Evolutionary conservation across 2,329 filamentous ascomycete species (phyloP), one percentile per base, ranked within the genome.

Genomic region (Botrytis pseudocinerea): DNA sequence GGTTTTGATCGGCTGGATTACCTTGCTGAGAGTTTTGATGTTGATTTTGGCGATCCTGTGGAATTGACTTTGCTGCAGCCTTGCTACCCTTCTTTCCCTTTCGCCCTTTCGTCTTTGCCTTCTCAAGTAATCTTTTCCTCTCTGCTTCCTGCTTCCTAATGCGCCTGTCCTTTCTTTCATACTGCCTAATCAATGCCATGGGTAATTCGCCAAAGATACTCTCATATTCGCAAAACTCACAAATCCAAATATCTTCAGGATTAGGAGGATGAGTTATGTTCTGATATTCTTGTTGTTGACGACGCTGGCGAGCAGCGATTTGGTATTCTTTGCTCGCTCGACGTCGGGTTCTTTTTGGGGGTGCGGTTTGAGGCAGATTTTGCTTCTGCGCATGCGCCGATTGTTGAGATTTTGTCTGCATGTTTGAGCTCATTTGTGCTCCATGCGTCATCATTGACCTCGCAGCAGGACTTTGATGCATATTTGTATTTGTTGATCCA

Each of bases 171-270:
- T 97, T 98, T 81, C 95, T 93, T 83, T 99, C 96, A 80, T 98
- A 99, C 75, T 94, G 90, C 59, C 93, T 89, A 76, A 98, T 97
- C 71, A 99, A 84, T 68, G 94, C 94, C 78, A 89, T 88, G 0
- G 96, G 96, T 3, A 93, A 93, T 70, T 87, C 87, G n/a, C 95
- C 95, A 81, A 97, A 98, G 68, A 99, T 98, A 70, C 90, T 90
- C 83, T 98, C 95, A 80, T 98, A 99, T 82, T 99, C 96, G 85
- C 96, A 99, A 81, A 98, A 98, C 80, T 98, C 93, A 83, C 96
- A 99, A 64, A 98, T 94, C 93, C 95, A 98, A 69, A 94, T 88
- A 75, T 97, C 93, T 76, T 93, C 92, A 2, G 84, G 81, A 28
- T 83, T 84, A 0, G 92, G 92, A 1, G 93, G 92, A 78, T 93